These are phyloP conservation scores for Tetracladium maxilliforme DNA, from an alignment of 2,329 filamentous ascomycete genomes.

Conservation along the genomic window DNA sequence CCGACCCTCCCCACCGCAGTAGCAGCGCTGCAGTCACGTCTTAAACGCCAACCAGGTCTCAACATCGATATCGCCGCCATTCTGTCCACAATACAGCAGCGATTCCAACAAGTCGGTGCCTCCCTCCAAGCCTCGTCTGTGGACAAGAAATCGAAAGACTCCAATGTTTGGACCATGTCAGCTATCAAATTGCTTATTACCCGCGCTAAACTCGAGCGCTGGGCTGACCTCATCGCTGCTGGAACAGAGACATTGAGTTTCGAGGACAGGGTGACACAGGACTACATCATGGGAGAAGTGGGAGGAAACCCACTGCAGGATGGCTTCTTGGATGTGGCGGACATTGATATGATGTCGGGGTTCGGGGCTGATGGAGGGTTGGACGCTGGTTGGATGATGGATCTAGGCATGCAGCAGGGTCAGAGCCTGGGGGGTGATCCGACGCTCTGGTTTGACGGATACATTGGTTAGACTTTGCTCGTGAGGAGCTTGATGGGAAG, in stretches of 20 bases:
- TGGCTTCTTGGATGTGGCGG: constrained; percentile 1
- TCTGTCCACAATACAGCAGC: constrained; percentile 21
- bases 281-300: background rate
- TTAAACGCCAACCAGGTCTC: constrained; percentile 27
- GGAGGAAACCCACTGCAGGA: too few relatives aligned
- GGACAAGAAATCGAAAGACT: constrained; percentile 17
- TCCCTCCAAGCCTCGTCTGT: constrained; percentile 14
- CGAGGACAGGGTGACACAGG: background rate
- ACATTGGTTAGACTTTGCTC: too few relatives aligned
- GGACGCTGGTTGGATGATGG: too few relatives aligned
- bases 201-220: constrained; percentile 28
- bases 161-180: constrained; percentile 31
- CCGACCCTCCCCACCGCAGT: constrained; percentile 23
- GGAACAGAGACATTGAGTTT: constrained; percentile 4
- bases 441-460: too few relatives aligned
- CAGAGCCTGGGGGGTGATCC: too few relatives aligned
- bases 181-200: constrained; percentile 30
- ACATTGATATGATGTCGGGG: too few relatives aligned
- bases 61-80: constrained; percentile 27
- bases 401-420: too few relatives aligned
- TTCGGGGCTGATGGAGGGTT: too few relatives aligned
- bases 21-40: constrained; percentile 21
- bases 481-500: too few relatives aligned
- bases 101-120: constrained; percentile 24
- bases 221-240: constrained; percentile 26